Percentiles rank a stretch among this genome's conserved stretches.
Conservation (phyloP, 352 stramenopile species). For the Phytophthora sojae region DNA sequence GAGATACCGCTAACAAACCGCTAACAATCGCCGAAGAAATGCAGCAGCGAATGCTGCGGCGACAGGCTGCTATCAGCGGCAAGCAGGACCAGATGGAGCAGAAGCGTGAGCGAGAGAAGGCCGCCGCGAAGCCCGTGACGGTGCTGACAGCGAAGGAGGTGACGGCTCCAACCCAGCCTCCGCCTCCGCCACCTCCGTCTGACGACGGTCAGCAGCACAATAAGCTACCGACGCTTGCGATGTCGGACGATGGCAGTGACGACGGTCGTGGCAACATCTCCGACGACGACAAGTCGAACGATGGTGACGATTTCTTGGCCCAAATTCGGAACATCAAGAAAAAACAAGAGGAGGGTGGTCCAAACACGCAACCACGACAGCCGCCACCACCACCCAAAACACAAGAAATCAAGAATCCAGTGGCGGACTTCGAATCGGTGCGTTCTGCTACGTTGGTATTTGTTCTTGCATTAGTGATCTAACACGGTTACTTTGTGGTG, state of each 20-base stretch:
- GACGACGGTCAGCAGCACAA: slow-evolving; percentile 54
- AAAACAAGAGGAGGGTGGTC: slow-evolving; percentile 70
- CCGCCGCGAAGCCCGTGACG: slow-evolving; percentile 69
- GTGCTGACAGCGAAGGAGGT: slow-evolving; percentile 87
- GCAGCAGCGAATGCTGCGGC: slow-evolving; percentile 80
- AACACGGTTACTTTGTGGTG: slow-evolving; percentile 6
- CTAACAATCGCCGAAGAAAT: slow-evolving; percentile 86
- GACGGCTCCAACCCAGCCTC: slow-evolving; percentile 48
- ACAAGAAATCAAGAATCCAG: slow-evolving; percentile 61
- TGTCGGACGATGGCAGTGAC: slow-evolving; percentile 85
- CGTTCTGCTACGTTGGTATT: slow-evolving; percentile 1
- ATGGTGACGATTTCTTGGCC: slow-evolving; percentile 80
- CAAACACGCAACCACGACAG: slow-evolving; percentile 28
- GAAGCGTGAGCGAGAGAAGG: slow-evolving; percentile 71
- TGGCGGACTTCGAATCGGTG: slow-evolving; percentile 74
- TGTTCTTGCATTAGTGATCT: slow-evolving; percentile 1
- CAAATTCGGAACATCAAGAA: slow-evolving; percentile 87
- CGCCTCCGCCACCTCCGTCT: slow-evolving; percentile 57
- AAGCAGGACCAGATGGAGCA: slow-evolving; percentile 88
- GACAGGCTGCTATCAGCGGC: slow-evolving; percentile 81
- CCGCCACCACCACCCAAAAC: slow-evolving; percentile 46
- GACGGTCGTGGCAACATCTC: slow-evolving; percentile 47
- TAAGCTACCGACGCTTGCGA: slow-evolving; percentile 71
- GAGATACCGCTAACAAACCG: slow-evolving; percentile 52
- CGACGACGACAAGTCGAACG: slow-evolving; percentile 72